Conservation (phyloP, 2,329 filamentous ascomycete species). For the Alternaria ethzedia region DNA sequence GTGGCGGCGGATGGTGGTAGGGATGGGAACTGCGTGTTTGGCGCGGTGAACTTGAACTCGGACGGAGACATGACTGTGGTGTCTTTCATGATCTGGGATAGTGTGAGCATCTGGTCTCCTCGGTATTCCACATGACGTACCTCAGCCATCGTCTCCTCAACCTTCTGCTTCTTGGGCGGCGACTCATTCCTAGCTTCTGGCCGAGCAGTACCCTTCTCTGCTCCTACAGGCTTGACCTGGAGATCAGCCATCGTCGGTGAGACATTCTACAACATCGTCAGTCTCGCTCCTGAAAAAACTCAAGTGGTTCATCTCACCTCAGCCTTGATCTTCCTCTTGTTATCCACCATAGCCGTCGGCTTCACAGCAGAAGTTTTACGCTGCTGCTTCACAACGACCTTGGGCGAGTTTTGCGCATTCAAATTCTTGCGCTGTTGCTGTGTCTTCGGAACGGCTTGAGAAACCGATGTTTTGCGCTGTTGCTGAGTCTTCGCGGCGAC, state of each 20-base stretch:
- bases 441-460: not conserved
- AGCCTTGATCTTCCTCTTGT: constrained; percentile 14
- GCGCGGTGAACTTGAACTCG: too few relatives aligned
- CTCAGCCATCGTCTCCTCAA: not conserved
- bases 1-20: accelerated
- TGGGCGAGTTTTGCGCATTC: not conserved
- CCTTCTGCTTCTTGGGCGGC: constrained; percentile 8
- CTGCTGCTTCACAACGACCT: not conserved
- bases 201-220: not conserved
- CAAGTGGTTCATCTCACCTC: constrained; percentile 3
- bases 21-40: not conserved
- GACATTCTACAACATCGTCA: not conserved
- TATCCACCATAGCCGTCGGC: not conserved
- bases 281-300: not conserved
- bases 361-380: not conserved
- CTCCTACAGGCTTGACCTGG: not conserved
- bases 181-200: not conserved
- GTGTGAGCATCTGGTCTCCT: not conserved
- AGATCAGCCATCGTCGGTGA: not conserved
- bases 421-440: not conserved
- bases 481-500: not conserved
- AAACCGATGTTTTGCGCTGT: not conserved
- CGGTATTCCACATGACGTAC: not conserved
- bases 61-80: too few relatives aligned
- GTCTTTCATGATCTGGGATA: not conserved